A percentile compares a stretch with the other conserved stretches of the same genome.
Evolutionary conservation across 352 stramenopile species (phyloP).

Genomic region (Globisporangium parvum): DNA sequence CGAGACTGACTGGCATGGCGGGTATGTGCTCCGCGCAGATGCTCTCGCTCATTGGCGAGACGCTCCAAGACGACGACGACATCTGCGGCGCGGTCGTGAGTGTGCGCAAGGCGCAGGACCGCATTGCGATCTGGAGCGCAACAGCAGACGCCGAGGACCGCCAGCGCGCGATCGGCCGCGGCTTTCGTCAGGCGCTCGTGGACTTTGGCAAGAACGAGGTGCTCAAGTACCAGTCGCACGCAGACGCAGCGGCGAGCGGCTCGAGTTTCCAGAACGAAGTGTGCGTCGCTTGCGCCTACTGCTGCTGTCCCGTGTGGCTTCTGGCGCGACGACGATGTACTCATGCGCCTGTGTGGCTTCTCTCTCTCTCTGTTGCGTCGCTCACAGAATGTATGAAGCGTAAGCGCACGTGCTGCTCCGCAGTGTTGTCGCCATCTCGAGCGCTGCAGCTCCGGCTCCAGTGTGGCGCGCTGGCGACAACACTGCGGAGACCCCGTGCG

Average conservation of each 20-base stretch:
- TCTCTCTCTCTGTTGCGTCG: neutral
- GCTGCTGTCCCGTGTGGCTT: neutral
- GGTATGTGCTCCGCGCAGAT: constrained; percentile 36
- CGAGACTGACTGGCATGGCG: neutral
- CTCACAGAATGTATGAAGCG: constrained; percentile 78
- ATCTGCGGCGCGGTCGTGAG: constrained; percentile 95
- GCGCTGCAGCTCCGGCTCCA: too few relatives aligned
- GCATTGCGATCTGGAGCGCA: constrained; percentile 94
- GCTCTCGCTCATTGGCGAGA: constrained; percentile 95
- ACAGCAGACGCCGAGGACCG: constrained; percentile 68
- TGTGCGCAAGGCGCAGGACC: constrained; percentile 93
- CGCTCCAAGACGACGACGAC: constrained; percentile 92
- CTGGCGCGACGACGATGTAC: neutral
- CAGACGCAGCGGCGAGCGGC: constrained; percentile 77
- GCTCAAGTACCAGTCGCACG: constrained; percentile 88
- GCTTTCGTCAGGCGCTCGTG: constrained; percentile 73
- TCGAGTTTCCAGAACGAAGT: constrained; percentile 91
- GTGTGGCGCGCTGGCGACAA: too few relatives aligned
- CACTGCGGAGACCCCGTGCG: neutral
- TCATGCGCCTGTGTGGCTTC: neutral
- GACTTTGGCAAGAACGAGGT: constrained; percentile 86
- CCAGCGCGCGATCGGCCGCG: constrained; percentile 73
- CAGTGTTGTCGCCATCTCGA: neutral
- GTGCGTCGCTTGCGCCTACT: constrained; percentile 25
- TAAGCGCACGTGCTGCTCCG: constrained; percentile 18